These are phyloP conservation scores for Nakaseomyces sp. DNA, from an alignment of 1,139 yeast species.

Conservation along the genomic window DNA sequence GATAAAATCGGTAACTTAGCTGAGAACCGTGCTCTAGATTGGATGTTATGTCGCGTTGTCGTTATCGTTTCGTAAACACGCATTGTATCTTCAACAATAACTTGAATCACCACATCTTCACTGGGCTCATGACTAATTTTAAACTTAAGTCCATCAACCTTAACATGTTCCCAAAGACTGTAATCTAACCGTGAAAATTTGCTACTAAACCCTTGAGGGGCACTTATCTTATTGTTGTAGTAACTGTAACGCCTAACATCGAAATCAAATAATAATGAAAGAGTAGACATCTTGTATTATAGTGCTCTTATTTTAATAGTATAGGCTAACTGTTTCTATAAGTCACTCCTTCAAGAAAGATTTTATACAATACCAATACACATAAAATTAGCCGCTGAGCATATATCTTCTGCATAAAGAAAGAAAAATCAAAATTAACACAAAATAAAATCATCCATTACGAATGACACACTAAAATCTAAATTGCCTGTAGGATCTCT, in stretches of 20 bases:
- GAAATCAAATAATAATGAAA: neutral
- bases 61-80: neutral
- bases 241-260: neutral
- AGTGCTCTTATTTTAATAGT: neutral
- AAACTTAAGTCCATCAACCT: neutral
- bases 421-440: too few species aligned
- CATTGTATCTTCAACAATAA: neutral
- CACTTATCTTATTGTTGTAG: neutral
- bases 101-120: neutral
- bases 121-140: neutral
- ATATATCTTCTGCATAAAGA: too few species aligned
- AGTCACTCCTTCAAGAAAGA: too few species aligned
- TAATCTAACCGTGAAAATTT: neutral
- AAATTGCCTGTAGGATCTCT: too few species aligned
- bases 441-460: too few species aligned
- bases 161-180: neutral
- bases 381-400: too few species aligned
- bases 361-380: too few species aligned
- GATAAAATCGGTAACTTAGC: constrained; percentile 5
- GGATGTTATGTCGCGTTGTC: neutral
- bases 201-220: neutral
- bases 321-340: neutral
- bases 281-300: neutral
- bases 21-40: constrained; percentile 1
- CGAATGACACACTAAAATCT: too few species aligned